Base-by-base conservation (phyloP, 2,329 filamentous ascomycete genomes). In the Penicillium corylophilum region DNA sequence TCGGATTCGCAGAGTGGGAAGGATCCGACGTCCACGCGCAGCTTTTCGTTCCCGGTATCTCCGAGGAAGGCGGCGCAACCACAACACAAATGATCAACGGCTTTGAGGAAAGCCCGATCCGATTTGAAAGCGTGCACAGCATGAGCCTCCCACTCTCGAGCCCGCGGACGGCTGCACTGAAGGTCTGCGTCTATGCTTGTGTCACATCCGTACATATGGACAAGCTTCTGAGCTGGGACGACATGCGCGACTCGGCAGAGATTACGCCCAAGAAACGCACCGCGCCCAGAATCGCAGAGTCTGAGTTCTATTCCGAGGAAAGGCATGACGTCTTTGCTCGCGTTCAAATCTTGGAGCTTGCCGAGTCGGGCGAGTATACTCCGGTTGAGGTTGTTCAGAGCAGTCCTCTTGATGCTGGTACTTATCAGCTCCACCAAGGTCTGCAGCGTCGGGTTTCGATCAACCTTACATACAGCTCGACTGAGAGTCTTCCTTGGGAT, bases 141-240 rank as follows among this genome's bases (percentile, higher is more conserved):
- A 96, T 99, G 90, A 96, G 90, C 68, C 80, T 99, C 47, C 89
- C 92, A 4, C 79, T 95, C 31, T 87, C 87, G 39, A 88, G 87
- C 42, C 83, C 90, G 1, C 83, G 82, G 20, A 86, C 87, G 42
- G 85, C 90, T 1, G 87, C 85, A 22, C 74, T 99, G 48, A 84
- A 94, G 48, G 88, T 96, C 8, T 90, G 91, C 44, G 88, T 99
- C 54, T 97, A 96, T 69, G 92, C 94, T 16, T 88, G 88, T 66
- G 90, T 96, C 31, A 94, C 90, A 1, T 78, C 86, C 0, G 96
- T 96, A 86, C 94, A 99, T 73, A 81, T 99, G 20, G 94, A 99
- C 71, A 97, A 96, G 75, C 80, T 99, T 45, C 82, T 96, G 12
- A 99, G 94, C 74, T 99, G 94, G 94, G 94, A 99, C 68, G 94